A percentile compares a stretch with the other conserved stretches of the same genome.
Evolutionary conservation across 2,329 filamentous ascomycete genomes (phyloP).

Genomic region (Cryphonectria parasitica): DNA sequence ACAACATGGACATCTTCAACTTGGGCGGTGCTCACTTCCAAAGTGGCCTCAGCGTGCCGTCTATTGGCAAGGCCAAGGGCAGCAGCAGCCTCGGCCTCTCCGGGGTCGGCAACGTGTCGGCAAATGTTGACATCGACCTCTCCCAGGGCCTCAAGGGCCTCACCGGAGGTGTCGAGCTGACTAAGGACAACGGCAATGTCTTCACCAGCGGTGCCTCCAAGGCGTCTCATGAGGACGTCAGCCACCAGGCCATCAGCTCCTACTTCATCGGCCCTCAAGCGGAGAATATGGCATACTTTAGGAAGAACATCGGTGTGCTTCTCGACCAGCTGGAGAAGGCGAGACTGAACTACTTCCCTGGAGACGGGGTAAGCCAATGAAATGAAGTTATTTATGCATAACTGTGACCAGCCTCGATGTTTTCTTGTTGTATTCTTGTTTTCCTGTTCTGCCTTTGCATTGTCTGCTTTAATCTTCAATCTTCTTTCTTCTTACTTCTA

Average conservation of each 20-base stretch:
- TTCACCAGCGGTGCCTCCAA: constrained; percentile 13
- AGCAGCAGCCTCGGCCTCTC: constrained; percentile 6
- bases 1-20: constrained; percentile 17
- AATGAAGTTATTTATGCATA: background rate
- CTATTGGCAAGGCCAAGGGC: background rate
- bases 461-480: no score
- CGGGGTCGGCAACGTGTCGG: constrained; percentile 14
- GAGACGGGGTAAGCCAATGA: constrained; percentile 39
- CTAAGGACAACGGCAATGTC: constrained; percentile 20
- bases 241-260: constrained; percentile 30
- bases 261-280: constrained; percentile 31
- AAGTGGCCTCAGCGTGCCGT: constrained; percentile 7
- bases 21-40: constrained; percentile 15
- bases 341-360: constrained; percentile 21
- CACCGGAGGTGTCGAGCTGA: constrained; percentile 13
- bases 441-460: no score
- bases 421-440: no score
- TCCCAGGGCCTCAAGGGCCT: constrained; percentile 11
- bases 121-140: constrained; percentile 7
- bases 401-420: background rate
- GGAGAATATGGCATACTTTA: constrained; percentile 30
- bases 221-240: constrained; percentile 11
- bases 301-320: constrained; percentile 40
- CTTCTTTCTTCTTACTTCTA: no score
- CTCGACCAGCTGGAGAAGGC: constrained; percentile 51